Base-by-base conservation (phyloP, 106 monocot genomes). In the Acorus gramineus region DNA sequence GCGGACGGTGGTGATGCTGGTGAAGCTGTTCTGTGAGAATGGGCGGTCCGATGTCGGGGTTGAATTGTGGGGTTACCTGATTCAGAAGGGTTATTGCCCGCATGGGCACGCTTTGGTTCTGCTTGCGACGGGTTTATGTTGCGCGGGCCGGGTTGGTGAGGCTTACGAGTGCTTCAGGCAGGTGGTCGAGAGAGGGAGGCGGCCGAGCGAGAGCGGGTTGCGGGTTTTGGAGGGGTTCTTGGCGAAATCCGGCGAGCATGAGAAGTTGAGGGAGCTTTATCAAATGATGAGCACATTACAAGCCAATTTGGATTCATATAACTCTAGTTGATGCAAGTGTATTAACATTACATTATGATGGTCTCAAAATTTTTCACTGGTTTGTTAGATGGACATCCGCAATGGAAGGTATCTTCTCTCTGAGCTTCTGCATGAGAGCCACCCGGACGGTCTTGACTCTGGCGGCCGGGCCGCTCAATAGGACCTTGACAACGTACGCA, bases 361-460 rank as follows among this genome's bases (percentile, higher is more conserved):
- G 28, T 28, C 28, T 28, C 28, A 28, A 28, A 28, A 28, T 28
- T 28, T 49, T 52, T 50, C 14, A 14, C 72, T 87, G 85, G 10
- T 89, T 89, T 52, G 70, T 67, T 4, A 95, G 74, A 50, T 95
- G 84, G 44, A 90, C 86, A 58, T 89, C 79, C 50, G 80, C 77
- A 67, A 95, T 95, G 2, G 73, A 80, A 58, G 90, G 90, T 69
- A 95, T 95, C 55, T 95, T 95, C 68, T 95, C 94, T 43, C 85
- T 78, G 50, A 90, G 60, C 66, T 95, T 90, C 56, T 95, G 90
- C 6, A 87, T 87, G 44, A 90, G 73, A 60, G 95, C 89, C 50
- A 95, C 95, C 54, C 90, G 86, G 49, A 95, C 86, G 4, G 95
- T 90, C 85, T 90, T 96, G 7, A 96, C 95, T 8, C 64, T 74